These are phyloP conservation scores for Colletotrichum sp. DNA, from an alignment of 2,329 filamentous ascomycete genomes.

Conservation along the genomic window DNA sequence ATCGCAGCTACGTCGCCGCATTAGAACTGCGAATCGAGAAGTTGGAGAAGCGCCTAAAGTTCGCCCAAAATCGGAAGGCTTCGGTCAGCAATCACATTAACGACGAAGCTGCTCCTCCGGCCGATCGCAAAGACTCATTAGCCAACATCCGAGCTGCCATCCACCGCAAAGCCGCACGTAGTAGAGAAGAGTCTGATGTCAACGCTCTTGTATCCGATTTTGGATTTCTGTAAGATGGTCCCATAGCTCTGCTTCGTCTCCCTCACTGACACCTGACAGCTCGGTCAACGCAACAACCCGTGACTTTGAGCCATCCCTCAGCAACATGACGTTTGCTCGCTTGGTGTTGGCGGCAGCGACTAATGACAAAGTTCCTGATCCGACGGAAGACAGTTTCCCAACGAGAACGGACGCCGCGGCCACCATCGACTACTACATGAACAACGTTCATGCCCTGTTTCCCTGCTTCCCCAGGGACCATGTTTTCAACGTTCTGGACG, in stretches of 20 bases:
- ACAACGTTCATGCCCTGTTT: slow-evolving; percentile 79
- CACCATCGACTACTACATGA: slow-evolving; percentile 83
- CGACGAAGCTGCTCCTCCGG: slow-evolving; percentile 43
- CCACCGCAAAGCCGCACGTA: slow-evolving; percentile 67
- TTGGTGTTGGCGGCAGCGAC: slow-evolving; percentile 84
- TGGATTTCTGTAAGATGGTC: slow-evolving; percentile 73
- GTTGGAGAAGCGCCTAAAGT: slow-evolving; percentile 78
- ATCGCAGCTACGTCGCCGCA: slow-evolving; percentile 83
- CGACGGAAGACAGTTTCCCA: slow-evolving; percentile 68
- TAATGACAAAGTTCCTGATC: slow-evolving; percentile 73
- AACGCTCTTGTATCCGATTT: slow-evolving; percentile 94
- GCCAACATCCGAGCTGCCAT: slow-evolving; percentile 67
- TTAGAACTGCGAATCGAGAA: slow-evolving; percentile 91
- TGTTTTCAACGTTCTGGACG: slow-evolving; percentile 79
- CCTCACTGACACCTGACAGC: slow-evolving; percentile 45
- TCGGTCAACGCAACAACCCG: slow-evolving; percentile 93
- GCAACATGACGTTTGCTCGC: slow-evolving; percentile 90
- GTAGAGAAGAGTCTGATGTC: slow-evolving; percentile 81
- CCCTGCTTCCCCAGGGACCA: slow-evolving; percentile 84
- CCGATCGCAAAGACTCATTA: slow-evolving; percentile 64
- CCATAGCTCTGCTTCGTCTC: not conserved
- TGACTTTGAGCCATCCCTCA: slow-evolving; percentile 89
- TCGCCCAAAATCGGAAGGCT: slow-evolving; percentile 72
- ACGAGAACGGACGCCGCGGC: slow-evolving; percentile 69
- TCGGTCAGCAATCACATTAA: slow-evolving; percentile 70